Conservation (phyloP, 139 green algal species). For the Choricystis sp. region DNA sequence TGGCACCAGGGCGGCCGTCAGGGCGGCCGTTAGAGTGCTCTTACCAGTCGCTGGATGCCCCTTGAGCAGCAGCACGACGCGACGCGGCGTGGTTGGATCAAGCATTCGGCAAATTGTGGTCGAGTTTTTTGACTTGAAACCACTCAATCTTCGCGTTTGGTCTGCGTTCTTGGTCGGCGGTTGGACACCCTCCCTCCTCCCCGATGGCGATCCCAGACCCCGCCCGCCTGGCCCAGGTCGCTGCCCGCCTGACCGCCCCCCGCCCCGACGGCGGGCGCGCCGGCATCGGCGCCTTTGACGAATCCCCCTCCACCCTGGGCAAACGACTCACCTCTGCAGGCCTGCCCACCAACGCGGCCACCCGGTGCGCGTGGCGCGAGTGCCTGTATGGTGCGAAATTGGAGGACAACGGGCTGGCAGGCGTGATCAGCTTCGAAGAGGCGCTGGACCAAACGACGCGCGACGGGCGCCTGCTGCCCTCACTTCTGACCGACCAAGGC, state of each 20-base stretch:
- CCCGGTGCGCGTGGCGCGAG: slow-evolving; percentile 44
- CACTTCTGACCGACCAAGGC: slow-evolving; percentile 42
- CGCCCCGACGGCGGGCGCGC: too few relatives aligned
- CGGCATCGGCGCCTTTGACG: slow-evolving; percentile 64
- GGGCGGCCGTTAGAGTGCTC: slow-evolving; percentile 9
- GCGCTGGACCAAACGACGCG: slow-evolving; percentile 52
- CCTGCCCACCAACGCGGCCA: slow-evolving; percentile 36
- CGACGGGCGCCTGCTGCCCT: slow-evolving; percentile 47
- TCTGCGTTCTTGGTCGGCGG: too few relatives aligned
- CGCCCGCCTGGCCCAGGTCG: not conserved
- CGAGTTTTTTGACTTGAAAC: too few relatives aligned
- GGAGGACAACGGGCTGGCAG: too few relatives aligned
- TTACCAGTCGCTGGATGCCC: slow-evolving; percentile 26
- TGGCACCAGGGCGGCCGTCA: not conserved
- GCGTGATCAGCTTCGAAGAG: slow-evolving; percentile 87
- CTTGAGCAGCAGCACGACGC: slow-evolving; percentile 20
- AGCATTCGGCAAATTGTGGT: too few relatives aligned
- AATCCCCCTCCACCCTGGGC: slow-evolving; percentile 62
- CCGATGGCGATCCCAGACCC: not conserved
- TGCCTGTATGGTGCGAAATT: slow-evolving; percentile 49
- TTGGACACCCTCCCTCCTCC: too few relatives aligned
- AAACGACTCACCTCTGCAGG: slow-evolving; percentile 47
- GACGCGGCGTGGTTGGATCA: too few relatives aligned
- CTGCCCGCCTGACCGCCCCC: slow-evolving; percentile 8
- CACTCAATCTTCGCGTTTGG: too few relatives aligned